Conservation (phyloP, 495 filamentous ascomycete species). For the Xylaria acuta region DNA sequence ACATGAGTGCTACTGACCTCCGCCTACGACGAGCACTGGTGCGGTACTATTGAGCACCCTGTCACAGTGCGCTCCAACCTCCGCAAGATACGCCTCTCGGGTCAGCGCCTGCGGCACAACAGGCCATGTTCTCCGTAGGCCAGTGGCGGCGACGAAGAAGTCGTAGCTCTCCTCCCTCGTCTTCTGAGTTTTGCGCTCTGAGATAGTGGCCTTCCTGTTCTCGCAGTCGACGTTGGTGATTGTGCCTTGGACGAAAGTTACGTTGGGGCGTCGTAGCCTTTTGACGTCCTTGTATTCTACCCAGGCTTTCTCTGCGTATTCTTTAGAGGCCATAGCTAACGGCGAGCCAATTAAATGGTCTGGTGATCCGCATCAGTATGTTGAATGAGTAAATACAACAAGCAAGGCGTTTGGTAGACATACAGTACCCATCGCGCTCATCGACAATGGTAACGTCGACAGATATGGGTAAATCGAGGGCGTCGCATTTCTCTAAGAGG, state of each 20-base stretch:
- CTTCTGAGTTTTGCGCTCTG: conserved; percentile 35
- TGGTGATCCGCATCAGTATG: conserved; percentile 32
- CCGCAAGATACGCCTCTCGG: conserved; percentile 62
- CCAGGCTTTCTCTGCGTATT: conserved; percentile 66
- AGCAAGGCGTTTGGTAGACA: conserved; percentile 25
- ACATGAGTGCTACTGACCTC: conserved; percentile 38
- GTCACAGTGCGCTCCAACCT: conserved; percentile 56
- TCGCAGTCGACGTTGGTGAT: conserved; percentile 60
- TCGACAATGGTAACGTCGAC: conserved; percentile 72
- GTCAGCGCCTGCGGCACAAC: conserved; percentile 64
- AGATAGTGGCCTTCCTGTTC: conserved; percentile 56
- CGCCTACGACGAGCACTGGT: conserved; percentile 66
- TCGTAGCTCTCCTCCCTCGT: conserved; percentile 59
- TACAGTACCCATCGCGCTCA: conserved; percentile 74
- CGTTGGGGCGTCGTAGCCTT: conserved; percentile 56
- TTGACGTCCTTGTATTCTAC: conserved; percentile 65
- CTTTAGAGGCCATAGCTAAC: conserved; percentile 63
- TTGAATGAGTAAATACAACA: background rate
- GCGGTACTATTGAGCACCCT: conserved; percentile 47
- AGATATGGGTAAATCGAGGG: conserved; percentile 47
- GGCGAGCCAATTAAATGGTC: conserved; percentile 70
- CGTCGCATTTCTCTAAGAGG: conserved; percentile 63
- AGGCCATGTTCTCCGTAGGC: conserved; percentile 66
- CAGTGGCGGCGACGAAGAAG: conserved; percentile 67
- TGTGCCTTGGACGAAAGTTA: conserved; percentile 63